A percentile compares a stretch with the other conserved stretches of the same genome.
phyloP scores from a whole-genome alignment of 495 filamentous ascomycete genomes.

The Lasiosphaeria ovina region DNA sequence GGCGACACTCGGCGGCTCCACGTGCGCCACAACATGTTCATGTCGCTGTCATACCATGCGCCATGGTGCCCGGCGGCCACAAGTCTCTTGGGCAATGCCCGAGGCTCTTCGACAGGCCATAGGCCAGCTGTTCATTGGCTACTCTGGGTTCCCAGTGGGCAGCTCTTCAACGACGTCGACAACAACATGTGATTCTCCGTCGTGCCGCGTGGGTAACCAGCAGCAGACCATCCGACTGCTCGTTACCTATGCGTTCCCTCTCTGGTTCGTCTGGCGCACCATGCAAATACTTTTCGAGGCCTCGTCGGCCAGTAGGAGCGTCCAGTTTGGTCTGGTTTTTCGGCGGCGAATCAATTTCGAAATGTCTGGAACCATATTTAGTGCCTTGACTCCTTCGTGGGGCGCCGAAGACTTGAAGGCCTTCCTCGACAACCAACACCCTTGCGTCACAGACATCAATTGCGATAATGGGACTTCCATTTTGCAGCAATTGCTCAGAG shows the following conservation, averaged over 20 bases:
- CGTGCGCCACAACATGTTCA: neutral
- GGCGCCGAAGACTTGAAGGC: neutral
- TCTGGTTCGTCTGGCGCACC: neutral
- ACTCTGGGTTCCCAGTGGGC: neutral
- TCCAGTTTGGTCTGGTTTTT: neutral
- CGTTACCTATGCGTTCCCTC: neutral
- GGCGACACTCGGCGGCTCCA: neutral
- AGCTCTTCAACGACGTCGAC: neutral
- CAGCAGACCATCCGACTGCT: neutral
- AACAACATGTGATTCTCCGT: neutral
- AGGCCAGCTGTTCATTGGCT: neutral
- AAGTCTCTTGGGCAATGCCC: constrained; percentile 1
- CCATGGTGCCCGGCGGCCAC: neutral
- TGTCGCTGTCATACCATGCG: neutral
- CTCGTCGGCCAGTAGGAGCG: neutral
- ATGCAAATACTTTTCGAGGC: neutral
- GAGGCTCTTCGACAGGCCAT: neutral
- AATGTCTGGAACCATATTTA: neutral
- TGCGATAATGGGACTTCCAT: neutral
- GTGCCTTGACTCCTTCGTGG: neutral
- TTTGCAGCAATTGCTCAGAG: neutral
- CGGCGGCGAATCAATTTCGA: neutral
- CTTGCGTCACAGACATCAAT: neutral
- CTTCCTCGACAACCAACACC: neutral
- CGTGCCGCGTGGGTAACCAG: neutral